Evolutionary conservation across 2,329 filamentous ascomycete species (phyloP).

Genomic region (Botryotinia calthae): DNA sequence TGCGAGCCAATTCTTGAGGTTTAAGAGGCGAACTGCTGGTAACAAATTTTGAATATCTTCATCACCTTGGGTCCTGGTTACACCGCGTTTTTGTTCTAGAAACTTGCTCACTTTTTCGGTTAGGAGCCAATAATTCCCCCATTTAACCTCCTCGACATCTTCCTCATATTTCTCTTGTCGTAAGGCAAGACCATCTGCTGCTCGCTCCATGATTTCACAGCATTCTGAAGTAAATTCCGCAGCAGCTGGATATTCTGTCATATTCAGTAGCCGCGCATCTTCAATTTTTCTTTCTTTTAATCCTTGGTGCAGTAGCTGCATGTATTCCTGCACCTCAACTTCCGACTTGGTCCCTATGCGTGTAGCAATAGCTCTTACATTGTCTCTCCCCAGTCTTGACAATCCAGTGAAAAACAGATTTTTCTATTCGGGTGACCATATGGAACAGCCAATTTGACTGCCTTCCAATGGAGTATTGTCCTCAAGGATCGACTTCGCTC

Average conservation of each 20-base stretch:
- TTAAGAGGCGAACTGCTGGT: constrained; percentile 56
- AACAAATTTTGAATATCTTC: constrained; percentile 40
- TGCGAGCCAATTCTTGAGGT: constrained; percentile 57
- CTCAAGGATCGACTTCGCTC: constrained; percentile 34
- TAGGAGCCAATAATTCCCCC: constrained; percentile 66
- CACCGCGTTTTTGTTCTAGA: constrained; percentile 29
- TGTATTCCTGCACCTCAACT: constrained; percentile 69
- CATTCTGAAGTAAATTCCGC: constrained; percentile 68
- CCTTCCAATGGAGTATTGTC: constrained; percentile 39
- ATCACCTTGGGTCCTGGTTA: constrained; percentile 19
- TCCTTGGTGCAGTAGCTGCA: constrained; percentile 57
- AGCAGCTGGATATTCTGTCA: constrained; percentile 66
- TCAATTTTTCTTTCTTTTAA: constrained; percentile 33
- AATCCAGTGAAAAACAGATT: constrained; percentile 64
- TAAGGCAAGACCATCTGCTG: constrained; percentile 63
- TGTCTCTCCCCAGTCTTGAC: constrained; percentile 59
- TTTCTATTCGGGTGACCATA: constrained; percentile 74
- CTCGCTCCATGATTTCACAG: constrained; percentile 62
- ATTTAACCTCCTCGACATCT: constrained; percentile 55
- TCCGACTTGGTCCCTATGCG: constrained; percentile 69
- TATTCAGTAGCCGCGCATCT: constrained; percentile 40
- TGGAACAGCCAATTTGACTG: constrained; percentile 65
- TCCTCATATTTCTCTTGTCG: constrained; percentile 64
- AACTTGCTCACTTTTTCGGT: constrained; percentile 38
- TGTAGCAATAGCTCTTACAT: constrained; percentile 60